Base-by-base conservation (phyloP, 106 monocot species). In the Phalaenopsis equestris region DNA sequence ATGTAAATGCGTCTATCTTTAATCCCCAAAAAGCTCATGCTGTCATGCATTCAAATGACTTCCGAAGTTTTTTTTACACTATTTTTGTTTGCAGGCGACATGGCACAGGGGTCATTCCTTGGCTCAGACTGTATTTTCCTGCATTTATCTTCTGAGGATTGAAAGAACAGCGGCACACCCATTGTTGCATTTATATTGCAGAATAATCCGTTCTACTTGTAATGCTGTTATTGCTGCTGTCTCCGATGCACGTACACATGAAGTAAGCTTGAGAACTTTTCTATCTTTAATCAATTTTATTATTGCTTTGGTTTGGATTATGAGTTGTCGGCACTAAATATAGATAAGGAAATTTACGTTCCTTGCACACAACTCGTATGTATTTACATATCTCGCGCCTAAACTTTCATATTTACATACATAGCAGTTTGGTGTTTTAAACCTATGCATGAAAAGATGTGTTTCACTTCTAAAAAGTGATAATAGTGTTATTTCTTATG, bases 91-190 rank as follows among this genome's bases (percentile, higher is more conserved):
- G 57, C 88, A 99, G 99, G 95, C 91, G 81, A 95, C 99, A 78
- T 99, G 99, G 99, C 99, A 99, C 84, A 91, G 86, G 83, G 99
- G 99, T 61, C 86, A 92, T 85, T 89, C 91, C 42, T 83, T 99
- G 61, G 89, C 95, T 46, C 99, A 99, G 67, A 99, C 99, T 41
- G 88, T 99, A 24, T 99, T 91, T 91, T 95, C 95, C 80, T 99
- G 99, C 86, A 87, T 99, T 16, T 99, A 99, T 87, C 89, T 99
- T 24, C 80, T 99, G 81, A 87, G 80, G 83, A 86, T 91, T 79
- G 99, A 99, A 78, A 92, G 95, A 90, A 99, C 91, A 76, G 87
- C 99, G 78, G 82, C 95, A 48, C 99, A 99, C 89, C 81, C 93
- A 57, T 82, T 99, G 67, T 86, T 99, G 77, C 89, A 99, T 91